Conservation (phyloP, 2,329 filamentous ascomycete genomes). For the Fusarium phyllophilum region DNA sequence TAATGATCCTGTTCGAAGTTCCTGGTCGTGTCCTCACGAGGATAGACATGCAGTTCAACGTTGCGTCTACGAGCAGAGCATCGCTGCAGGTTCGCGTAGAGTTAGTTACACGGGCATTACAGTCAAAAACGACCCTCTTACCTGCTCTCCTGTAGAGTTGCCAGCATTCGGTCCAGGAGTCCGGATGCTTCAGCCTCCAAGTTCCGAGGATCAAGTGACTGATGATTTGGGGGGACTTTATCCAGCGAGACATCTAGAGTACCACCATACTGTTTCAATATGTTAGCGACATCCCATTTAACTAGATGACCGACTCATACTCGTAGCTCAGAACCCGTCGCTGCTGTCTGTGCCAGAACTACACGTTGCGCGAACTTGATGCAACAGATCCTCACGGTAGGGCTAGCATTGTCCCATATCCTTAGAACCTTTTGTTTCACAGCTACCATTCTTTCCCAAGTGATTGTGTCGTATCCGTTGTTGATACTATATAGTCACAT, state of each 20-base stretch:
- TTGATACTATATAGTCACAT: conserved; percentile 72
- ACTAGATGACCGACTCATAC: conserved; percentile 57
- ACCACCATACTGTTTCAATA: conserved; percentile 54
- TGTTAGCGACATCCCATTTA: conserved; percentile 18
- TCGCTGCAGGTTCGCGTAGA: conserved; percentile 66
- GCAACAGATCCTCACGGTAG: conserved; percentile 88
- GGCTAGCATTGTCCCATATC: conserved; percentile 83
- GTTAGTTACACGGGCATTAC: conserved; percentile 2
- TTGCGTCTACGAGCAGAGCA: conserved; percentile 88
- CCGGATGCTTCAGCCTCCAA: conserved; percentile 94
- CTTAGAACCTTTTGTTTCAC: conserved; percentile 91
- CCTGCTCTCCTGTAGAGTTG: conserved; percentile 86
- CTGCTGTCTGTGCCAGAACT: conserved; percentile 90
- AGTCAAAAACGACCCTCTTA: conserved; percentile 54
- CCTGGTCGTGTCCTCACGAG: conserved; percentile 84
- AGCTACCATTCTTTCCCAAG: conserved; percentile 87
- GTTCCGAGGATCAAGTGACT: conserved; percentile 79
- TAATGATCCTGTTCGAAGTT: conserved; percentile 86
- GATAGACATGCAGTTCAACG: conserved; percentile 86
- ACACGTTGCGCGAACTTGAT: conserved; percentile 97
- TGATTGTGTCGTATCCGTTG: conserved; percentile 81
- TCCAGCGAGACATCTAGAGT: conserved; percentile 82
- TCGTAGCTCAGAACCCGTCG: conserved; percentile 81
- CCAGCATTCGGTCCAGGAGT: conserved; percentile 86
- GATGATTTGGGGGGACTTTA: conserved; percentile 85